Conservation (phyloP, 2,329 filamentous ascomycete genomes). For the Eutypella sp. region DNA sequence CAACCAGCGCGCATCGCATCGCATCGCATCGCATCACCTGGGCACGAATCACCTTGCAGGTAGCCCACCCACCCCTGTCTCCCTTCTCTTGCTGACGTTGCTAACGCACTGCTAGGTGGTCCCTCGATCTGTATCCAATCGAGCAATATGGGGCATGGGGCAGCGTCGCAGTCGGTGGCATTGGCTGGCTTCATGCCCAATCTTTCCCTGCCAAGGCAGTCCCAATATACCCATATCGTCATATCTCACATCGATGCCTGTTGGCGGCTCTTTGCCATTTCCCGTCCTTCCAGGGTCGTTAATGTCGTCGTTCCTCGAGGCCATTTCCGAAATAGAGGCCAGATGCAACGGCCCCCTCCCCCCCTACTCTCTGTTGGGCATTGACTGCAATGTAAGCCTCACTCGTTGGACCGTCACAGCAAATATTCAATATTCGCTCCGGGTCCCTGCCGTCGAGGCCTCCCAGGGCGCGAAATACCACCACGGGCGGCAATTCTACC, state of each 20-base stretch:
- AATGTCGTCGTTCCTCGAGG: too few species aligned
- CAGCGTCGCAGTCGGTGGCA: neutral
- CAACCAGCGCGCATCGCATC: too few species aligned
- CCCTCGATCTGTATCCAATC: neutral
- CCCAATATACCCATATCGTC: neutral
- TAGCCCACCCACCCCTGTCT: too few species aligned
- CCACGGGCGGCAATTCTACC: too few species aligned
- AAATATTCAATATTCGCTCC: neutral
- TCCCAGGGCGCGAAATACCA: too few species aligned
- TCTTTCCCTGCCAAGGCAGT: neutral
- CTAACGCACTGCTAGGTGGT: too few species aligned
- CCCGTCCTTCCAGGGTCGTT: neutral
- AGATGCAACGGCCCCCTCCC: too few species aligned
- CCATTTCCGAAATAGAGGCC: too few species aligned
- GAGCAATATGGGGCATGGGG: neutral
- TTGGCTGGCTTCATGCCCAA: constrained; percentile 1
- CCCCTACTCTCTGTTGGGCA: too few species aligned
- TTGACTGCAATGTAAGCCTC: neutral
- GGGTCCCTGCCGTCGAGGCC: neutral
- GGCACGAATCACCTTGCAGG: constrained; percentile 10
- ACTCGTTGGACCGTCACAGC: neutral
- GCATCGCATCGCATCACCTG: constrained; percentile 4
- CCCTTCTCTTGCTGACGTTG: neutral
- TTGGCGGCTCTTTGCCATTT: neutral
- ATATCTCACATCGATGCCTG: neutral